Conservation (phyloP, 2,329 filamentous ascomycete species). For the Ophiostoma perfectum region DNA sequence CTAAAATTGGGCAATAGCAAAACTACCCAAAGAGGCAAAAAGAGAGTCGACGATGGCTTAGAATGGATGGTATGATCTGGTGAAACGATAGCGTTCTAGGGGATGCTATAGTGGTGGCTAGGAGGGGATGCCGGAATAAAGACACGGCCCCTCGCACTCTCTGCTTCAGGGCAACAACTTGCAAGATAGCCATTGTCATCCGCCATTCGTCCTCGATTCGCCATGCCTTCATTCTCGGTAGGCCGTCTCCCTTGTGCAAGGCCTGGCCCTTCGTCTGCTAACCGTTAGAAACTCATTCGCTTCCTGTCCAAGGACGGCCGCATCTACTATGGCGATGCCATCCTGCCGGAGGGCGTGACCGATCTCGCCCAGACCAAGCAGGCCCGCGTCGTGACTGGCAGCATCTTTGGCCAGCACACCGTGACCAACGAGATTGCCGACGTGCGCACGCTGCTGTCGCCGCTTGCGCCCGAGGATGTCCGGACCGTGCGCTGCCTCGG, state of each 20-base stretch:
- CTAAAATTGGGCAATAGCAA: background rate
- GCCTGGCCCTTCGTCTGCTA: conserved; percentile 31
- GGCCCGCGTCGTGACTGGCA: conserved; percentile 58
- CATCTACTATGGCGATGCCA: conserved; percentile 68
- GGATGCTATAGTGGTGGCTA: background rate
- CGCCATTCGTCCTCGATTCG: background rate
- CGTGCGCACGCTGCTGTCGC: conserved; percentile 54
- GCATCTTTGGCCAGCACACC: conserved; percentile 59
- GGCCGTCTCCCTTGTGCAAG: conserved; percentile 24
- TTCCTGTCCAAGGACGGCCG: conserved; percentile 67
- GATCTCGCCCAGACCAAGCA: conserved; percentile 57
- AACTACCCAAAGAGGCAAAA: conserved; percentile 15
- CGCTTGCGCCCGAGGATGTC: conserved; percentile 57
- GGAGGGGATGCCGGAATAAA: conserved; percentile 12
- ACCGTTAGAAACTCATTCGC: conserved; percentile 59
- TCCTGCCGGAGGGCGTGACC: conserved; percentile 55
- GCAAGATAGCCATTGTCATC: too few relatives aligned
- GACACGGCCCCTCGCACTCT: background rate
- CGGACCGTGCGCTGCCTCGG: conserved; percentile 64
- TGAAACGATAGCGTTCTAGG: background rate
- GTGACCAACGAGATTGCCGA: conserved; percentile 58
- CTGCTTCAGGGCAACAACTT: too few relatives aligned
- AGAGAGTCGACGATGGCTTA: background rate
- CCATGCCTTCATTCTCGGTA: conserved; percentile 45
- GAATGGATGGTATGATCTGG: background rate